phyloP scores from a whole-genome alignment of 257 asterid species.

The Scutellaria barbata region DNA sequence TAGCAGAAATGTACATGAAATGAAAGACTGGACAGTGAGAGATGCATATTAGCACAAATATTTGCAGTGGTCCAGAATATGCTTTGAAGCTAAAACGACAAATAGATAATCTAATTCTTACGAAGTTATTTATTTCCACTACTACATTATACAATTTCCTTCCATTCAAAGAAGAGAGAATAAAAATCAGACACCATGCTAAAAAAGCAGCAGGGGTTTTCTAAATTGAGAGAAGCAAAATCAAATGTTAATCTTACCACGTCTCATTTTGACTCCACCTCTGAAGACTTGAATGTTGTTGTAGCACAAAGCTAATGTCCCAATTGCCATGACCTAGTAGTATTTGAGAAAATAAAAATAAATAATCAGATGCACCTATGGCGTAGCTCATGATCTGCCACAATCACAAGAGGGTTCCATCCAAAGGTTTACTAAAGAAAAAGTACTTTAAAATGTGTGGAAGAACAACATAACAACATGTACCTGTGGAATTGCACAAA shows the following conservation, averaged over 20 bases:
- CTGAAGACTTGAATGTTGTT: slow-evolving; percentile 85
- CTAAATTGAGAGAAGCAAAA: slow-evolving; percentile 19
- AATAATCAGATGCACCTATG: slow-evolving; percentile 32
- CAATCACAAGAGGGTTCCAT: slow-evolving; percentile 3
- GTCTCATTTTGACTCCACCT: slow-evolving; percentile 93
- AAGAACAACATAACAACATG: background rate
- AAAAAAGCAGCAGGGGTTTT: background rate
- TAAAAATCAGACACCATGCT: background rate
- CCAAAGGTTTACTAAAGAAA: background rate
- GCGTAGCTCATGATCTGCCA: background rate
- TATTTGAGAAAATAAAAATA: slow-evolving; percentile 17
- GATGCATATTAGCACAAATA: background rate
- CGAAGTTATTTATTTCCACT: background rate
- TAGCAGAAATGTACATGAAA: background rate
- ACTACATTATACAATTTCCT: too few relatives aligned
- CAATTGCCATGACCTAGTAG: slow-evolving; percentile 88
- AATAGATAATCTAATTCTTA: too few relatives aligned
- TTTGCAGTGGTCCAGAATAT: too few relatives aligned
- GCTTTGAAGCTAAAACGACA: too few relatives aligned
- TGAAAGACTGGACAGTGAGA: background rate
- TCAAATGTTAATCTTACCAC: slow-evolving; percentile 60
- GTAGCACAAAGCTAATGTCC: slow-evolving; percentile 87
- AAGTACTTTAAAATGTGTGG: background rate
- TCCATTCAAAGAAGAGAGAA: background rate
- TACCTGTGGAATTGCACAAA: slow-evolving; percentile 99